phyloP scores from a whole-genome alignment of 2,329 filamentous ascomycete species.

The Ophiognomonia clavigignenti-juglandacearum region DNA sequence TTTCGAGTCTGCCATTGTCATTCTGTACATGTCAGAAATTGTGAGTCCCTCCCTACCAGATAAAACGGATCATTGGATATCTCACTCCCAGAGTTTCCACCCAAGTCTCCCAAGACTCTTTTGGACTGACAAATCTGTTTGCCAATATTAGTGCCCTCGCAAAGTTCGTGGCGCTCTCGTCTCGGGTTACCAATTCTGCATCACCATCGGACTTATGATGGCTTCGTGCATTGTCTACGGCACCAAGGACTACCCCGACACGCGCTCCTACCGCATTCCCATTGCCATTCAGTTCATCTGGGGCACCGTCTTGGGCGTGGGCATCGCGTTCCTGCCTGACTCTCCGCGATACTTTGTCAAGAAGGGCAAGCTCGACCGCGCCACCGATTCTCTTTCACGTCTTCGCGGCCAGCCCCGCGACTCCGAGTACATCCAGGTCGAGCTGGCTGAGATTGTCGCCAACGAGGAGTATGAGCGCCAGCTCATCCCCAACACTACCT shows the following conservation, averaged over 20 bases:
- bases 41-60: too few relatives aligned
- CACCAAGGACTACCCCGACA: conserved; percentile 57
- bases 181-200: conserved; percentile 79
- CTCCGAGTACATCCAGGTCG: conserved; percentile 70
- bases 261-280: conserved; percentile 72
- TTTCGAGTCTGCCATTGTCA: conserved; percentile 75
- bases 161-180: conserved; percentile 75
- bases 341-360: conserved; percentile 84
- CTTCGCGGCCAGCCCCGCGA: conserved; percentile 70
- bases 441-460: conserved; percentile 81
- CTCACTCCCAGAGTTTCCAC: too few relatives aligned
- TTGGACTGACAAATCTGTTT: conserved; percentile 15
- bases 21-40: conserved; percentile 86
- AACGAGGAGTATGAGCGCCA: conserved; percentile 82
- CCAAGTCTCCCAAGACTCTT: conserved; percentile 12
- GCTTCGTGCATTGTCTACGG: conserved; percentile 71
- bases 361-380: conserved; percentile 63
- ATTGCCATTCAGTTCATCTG: conserved; percentile 77
- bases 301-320: conserved; percentile 68
- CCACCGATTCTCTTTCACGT: conserved; percentile 56
- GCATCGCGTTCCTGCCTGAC: conserved; percentile 75
- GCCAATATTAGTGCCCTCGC: conserved; percentile 42
- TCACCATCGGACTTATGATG: conserved; percentile 73
- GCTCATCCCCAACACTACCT: conserved; percentile 60
- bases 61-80: neutral